phyloP scores from a whole-genome alignment of 805 yeast genomes.

The Trichomonascus vanleenenianus region DNA sequence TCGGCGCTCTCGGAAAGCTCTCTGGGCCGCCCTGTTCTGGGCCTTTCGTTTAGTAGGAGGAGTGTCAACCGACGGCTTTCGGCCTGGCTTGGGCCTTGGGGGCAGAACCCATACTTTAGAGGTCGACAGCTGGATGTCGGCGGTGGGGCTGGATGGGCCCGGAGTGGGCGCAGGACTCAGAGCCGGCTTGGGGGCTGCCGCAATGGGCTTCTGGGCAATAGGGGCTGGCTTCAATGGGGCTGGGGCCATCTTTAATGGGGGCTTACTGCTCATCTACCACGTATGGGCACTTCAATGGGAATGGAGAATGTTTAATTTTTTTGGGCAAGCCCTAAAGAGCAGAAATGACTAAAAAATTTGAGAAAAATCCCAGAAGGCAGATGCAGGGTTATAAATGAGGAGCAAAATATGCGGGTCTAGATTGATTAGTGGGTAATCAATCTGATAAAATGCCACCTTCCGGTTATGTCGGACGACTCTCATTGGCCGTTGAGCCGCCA shows the following conservation, averaged over 20 bases:
- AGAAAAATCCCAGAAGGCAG: neutral
- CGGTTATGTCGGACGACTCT: no score
- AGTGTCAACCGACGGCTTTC: constrained; percentile 61
- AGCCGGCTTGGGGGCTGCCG: neutral
- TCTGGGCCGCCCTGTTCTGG: constrained; percentile 88
- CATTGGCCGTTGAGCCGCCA: no score
- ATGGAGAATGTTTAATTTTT: no score
- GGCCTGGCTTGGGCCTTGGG: constrained; percentile 64
- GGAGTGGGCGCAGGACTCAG: neutral
- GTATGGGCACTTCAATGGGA: no score
- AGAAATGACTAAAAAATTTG: no score
- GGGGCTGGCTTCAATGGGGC: neutral
- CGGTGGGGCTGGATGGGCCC: no score
- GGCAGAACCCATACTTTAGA: constrained; percentile 80
- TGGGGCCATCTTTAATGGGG: neutral
- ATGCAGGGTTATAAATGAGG: neutral
- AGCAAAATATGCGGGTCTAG: neutral
- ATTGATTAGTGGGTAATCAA: no score
- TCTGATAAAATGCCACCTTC: no score
- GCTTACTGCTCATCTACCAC: neutral
- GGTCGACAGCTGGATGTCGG: constrained; percentile 28
- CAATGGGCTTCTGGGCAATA: neutral
- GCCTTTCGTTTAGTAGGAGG: constrained; percentile 84
- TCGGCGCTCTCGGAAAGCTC: constrained; percentile 82
- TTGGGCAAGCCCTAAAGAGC: no score